A percentile compares a stretch with the other conserved stretches of the same genome.
Evolutionary conservation across 176 grass and related monocot species (phyloP).

Genomic region (Musa troglodytarum): DNA sequence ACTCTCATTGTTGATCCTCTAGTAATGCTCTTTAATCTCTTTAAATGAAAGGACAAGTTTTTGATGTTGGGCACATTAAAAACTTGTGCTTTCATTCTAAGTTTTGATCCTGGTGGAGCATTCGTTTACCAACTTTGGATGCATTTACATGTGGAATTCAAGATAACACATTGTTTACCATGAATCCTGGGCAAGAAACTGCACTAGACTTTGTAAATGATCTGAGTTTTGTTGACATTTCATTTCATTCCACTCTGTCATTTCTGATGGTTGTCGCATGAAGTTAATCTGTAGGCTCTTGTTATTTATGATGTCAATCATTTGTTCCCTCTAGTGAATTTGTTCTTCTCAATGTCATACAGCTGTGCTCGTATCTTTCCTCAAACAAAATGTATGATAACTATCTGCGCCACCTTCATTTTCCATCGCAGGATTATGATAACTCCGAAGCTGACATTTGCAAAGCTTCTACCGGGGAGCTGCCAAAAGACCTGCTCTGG

Average conservation of each 20-base stretch:
- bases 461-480: constrained; percentile 61
- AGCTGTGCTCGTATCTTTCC: background rate
- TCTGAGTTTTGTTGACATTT: background rate
- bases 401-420: background rate
- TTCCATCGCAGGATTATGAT: constrained; percentile 52
- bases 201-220: background rate
- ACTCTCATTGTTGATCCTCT: background rate
- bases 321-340: background rate
- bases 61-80: background rate
- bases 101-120: background rate
- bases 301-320: background rate
- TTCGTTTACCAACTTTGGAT: background rate
- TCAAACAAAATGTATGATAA: background rate
- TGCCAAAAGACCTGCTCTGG: constrained; percentile 42
- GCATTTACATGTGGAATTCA: background rate
- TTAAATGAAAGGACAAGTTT: background rate
- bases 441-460: constrained; percentile 60
- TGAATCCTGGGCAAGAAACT: background rate
- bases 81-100: background rate
- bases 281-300: background rate
- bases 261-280: background rate
- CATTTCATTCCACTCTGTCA: background rate
- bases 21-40: background rate
- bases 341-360: background rate
- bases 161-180: background rate